phyloP scores from a whole-genome alignment of 352 stramenopile genomes.

The Pythium brachiatum region DNA sequence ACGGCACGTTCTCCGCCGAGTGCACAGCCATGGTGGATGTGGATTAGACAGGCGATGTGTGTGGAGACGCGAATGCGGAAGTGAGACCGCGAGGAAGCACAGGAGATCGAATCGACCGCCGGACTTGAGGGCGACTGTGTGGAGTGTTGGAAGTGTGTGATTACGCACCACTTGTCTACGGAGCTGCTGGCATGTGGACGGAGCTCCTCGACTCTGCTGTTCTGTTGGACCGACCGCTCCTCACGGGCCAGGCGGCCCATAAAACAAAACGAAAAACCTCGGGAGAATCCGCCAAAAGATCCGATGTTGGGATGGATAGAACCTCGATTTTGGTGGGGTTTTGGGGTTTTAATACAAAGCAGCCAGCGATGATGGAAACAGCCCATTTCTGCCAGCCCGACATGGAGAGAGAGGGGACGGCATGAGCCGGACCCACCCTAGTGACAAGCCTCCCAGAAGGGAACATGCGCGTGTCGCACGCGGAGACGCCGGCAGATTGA shows the following conservation, averaged over 20 bases:
- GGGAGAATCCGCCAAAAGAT: not conserved
- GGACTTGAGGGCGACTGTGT: not conserved
- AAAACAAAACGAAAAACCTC: not conserved
- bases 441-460: not conserved
- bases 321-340: not conserved
- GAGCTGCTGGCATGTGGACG: not conserved
- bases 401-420: not conserved
- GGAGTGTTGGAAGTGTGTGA: not conserved
- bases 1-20: constrained; percentile 58
- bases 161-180: not conserved
- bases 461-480: not conserved
- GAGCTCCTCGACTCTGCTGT: constrained; percentile 1
- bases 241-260: not conserved
- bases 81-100: not conserved
- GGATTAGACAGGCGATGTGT: not conserved
- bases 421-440: not conserved
- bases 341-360: not conserved
- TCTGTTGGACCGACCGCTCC: not conserved
- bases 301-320: not conserved
- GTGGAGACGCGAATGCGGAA: not conserved
- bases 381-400: not conserved
- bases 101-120: not conserved
- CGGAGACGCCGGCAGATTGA: not conserved
- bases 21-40: constrained; percentile 30
- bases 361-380: constrained; percentile 6